Evolutionary conservation across 441 rosid species (phyloP).

Genomic region (Populus hybrid): DNA sequence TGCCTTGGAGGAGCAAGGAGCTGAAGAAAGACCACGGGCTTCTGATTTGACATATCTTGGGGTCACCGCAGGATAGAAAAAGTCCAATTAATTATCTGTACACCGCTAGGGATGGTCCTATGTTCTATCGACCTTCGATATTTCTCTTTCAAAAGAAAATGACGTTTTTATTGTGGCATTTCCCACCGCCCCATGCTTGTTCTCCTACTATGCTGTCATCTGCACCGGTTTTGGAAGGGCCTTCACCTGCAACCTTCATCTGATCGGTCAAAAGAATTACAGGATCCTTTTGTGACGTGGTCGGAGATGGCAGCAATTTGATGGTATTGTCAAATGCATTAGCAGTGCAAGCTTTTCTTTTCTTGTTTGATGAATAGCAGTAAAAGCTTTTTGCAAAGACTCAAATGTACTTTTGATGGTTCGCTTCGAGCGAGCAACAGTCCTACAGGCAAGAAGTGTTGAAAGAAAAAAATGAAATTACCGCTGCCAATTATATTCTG

Average conservation of each 20-base stretch:
- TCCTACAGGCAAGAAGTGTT: not conserved
- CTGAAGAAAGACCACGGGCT: slow-evolving; percentile 35
- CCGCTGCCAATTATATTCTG: too few relatives aligned
- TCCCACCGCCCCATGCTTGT: not conserved
- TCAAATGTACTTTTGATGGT: not conserved
- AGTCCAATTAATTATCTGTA: slow-evolving; percentile 9
- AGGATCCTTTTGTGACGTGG: slow-evolving; percentile 4
- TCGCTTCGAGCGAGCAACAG: too few relatives aligned
- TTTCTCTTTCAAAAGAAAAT: slow-evolving; percentile 8
- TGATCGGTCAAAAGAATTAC: not conserved
- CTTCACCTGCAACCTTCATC: not conserved
- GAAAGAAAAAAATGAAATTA: not conserved
- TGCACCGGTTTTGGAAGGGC: not conserved
- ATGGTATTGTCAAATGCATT: slow-evolving; percentile 1
- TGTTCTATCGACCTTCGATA: not conserved
- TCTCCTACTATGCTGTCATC: not conserved
- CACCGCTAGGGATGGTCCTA: not conserved
- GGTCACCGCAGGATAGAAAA: not conserved
- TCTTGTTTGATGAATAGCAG: not conserved
- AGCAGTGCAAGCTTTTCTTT: not conserved
- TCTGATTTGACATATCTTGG: not conserved
- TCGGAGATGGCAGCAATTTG: not conserved
- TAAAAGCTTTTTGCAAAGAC: not conserved
- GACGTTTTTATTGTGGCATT: slow-evolving; percentile 4
- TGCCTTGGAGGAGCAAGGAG: slow-evolving; percentile 63